Base-by-base conservation (phyloP, 129 eudicot species). In the Flaveria robusta region DNA sequence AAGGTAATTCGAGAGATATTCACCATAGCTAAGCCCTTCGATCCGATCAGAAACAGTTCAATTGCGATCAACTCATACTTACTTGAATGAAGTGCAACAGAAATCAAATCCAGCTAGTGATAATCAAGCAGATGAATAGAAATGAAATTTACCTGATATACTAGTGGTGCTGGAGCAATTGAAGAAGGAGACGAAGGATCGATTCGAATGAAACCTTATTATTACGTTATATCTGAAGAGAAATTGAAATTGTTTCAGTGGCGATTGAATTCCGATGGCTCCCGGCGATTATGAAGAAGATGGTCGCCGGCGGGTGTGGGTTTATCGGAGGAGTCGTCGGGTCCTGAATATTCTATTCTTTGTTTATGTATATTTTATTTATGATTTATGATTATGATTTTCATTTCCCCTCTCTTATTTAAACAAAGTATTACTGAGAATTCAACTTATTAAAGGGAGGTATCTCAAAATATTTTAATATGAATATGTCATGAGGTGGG, bases 71-170 rank as follows among this genome's bases (percentile, higher is more conserved):
- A 19, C 27, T 27, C 47, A 22, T 37, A 42, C 50, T 7, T 39
- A 34, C 5, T 43, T 74, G 18, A 75, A 15, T 5, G 23, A 20
- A 71, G 24, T 29, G 9, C 10, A 10, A 5, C 13, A 65, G 19
- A 29, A 51, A 75, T 64, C 14, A 51, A 7, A 65, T 47, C 23
- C 4, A 64, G 27, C 37, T 27, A 12, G 7, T 43, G 66, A 62
- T n/a, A 62, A 9, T 58, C 31, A 2, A 12, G 12, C 18, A 74
- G 74, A 69, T 5, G 16, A n/a, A 43, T 12, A 26, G 63, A 50
- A 49, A 75, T 65, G 11, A 23, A 65, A 13, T 46, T 65, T 50
- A 75, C 80, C 79, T 75, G 70, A 59, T 74, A 60, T 16, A 26
- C n/a, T 62, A 24, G 29, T 69, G 68, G 46, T 39, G 70, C 58